These are phyloP conservation scores for Ceratocystis huliohia DNA, from an alignment of 2,329 filamentous ascomycete genomes.

Conservation along the genomic window DNA sequence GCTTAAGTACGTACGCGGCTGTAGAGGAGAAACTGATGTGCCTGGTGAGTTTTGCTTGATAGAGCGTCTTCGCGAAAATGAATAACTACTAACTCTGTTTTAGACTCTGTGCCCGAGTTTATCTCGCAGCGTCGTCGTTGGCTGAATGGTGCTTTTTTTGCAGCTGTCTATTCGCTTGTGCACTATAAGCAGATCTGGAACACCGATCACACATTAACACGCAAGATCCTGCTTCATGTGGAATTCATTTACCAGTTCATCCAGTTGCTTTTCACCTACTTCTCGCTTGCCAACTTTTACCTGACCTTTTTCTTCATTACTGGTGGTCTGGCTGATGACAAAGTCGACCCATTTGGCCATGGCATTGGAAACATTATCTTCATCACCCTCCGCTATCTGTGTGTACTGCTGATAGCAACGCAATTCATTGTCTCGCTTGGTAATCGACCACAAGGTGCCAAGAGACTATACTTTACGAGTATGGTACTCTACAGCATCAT, in stretches of 20 bases:
- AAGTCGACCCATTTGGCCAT: slow-evolving; percentile 83
- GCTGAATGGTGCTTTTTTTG: slow-evolving; percentile 98
- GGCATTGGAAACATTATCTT: slow-evolving; percentile 76
- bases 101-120: slow-evolving; percentile 87
- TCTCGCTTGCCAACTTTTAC: slow-evolving; percentile 97
- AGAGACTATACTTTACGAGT: slow-evolving; percentile 73
- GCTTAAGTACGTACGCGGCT: slow-evolving; percentile 92
- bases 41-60: slow-evolving; percentile 51
- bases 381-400: slow-evolving; percentile 69
- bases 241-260: slow-evolving; percentile 94
- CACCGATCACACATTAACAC: slow-evolving; percentile 79
- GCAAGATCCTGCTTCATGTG: slow-evolving; percentile 84
- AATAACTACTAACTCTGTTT: slow-evolving; percentile 23
- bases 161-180: slow-evolving; percentile 90
- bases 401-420: slow-evolving; percentile 75
- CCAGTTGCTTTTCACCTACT: slow-evolving; percentile 88
- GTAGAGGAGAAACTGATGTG: slow-evolving; percentile 94
- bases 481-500: slow-evolving; percentile 88
- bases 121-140: slow-evolving; percentile 91
- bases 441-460: slow-evolving; percentile 88
- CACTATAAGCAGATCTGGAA: slow-evolving; percentile 88
- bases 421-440: slow-evolving; percentile 96
- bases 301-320: slow-evolving; percentile 97
- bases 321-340: slow-evolving; percentile 67
- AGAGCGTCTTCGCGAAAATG: background rate